Evolutionary conservation across 2,329 filamentous ascomycete genomes (phyloP).

Genomic region (Thielaviopsis populi): DNA sequence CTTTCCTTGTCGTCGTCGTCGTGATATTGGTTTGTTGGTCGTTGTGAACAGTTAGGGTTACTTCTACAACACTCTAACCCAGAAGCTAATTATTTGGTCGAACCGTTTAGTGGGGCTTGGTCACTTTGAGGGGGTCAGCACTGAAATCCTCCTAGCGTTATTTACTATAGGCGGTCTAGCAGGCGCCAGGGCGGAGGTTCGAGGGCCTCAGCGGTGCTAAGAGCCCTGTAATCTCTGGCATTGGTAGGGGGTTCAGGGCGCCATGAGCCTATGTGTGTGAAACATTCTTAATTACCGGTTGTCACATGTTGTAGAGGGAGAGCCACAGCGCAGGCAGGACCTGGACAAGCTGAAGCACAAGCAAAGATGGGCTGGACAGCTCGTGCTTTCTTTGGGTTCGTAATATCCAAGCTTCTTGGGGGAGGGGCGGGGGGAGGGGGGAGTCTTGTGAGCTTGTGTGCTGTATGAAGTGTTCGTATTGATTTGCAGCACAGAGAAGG

Average conservation of each 20-base stretch:
- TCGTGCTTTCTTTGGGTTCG: background rate
- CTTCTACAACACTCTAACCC: background rate
- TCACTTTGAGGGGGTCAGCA: background rate
- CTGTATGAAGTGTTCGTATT: too few species aligned
- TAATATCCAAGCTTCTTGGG: conserved; percentile 1
- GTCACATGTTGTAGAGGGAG: conserved; percentile 1
- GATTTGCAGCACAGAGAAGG: too few species aligned
- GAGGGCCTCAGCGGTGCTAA: background rate
- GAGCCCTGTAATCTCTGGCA: background rate
- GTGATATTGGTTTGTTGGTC: background rate
- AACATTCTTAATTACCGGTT: conserved; percentile 2
- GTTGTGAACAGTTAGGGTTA: background rate
- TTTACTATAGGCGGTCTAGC: background rate
- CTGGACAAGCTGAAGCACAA: background rate
- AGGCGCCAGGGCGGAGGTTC: background rate
- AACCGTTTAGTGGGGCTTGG: background rate
- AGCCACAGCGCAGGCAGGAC: too few species aligned
- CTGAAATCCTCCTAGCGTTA: background rate
- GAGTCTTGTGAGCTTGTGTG: too few species aligned
- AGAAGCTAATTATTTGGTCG: background rate
- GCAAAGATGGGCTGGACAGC: background rate
- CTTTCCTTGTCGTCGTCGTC: background rate
- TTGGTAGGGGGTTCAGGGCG: background rate
- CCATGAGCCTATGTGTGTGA: background rate
- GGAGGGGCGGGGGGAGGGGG: background rate